phyloP scores from a whole-genome alignment of 345 rosid genomes.

The Nasturtium officinale region DNA sequence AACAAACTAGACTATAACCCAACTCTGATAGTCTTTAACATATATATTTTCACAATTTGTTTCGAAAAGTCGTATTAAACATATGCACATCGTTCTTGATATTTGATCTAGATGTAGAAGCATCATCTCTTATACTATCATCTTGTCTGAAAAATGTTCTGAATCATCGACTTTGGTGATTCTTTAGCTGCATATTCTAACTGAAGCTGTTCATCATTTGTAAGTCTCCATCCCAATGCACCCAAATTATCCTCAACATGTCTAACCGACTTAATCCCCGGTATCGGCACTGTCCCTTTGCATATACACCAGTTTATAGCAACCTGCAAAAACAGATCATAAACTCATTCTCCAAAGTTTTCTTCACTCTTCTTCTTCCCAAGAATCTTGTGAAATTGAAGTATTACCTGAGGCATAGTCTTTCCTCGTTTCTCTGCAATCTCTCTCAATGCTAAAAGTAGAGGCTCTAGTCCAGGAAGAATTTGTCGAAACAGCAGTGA shows the following conservation, averaged over 20 bases:
- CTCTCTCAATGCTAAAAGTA: constrained; percentile 54
- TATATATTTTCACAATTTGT: neutral
- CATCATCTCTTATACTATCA: constrained; percentile 19
- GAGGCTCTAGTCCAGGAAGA: constrained; percentile 79
- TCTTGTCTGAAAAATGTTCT: constrained; percentile 84
- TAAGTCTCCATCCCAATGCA: constrained; percentile 78
- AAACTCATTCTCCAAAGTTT: constrained; percentile 7
- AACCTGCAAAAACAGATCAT: constrained; percentile 46
- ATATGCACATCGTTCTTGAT: neutral
- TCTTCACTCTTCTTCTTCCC: neutral
- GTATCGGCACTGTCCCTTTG: constrained; percentile 85
- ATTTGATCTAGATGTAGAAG: constrained; percentile 6
- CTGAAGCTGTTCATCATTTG: constrained; percentile 67
- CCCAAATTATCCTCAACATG: constrained; percentile 87
- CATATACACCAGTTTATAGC: constrained; percentile 96
- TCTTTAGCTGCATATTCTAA: constrained; percentile 66
- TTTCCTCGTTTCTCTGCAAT: constrained; percentile 64
- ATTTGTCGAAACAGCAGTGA: constrained; percentile 74
- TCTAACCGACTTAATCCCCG: constrained; percentile 74
- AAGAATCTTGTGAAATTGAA: neutral
- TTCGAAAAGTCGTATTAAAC: neutral
- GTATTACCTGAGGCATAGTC: constrained; percentile 65
- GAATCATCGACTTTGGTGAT: constrained; percentile 80
- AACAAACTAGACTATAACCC: too few relatives aligned
- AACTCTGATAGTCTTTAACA: too few relatives aligned